Conservation (phyloP, 306 rosid species). For the Sechiopsis laciniata region DNA sequence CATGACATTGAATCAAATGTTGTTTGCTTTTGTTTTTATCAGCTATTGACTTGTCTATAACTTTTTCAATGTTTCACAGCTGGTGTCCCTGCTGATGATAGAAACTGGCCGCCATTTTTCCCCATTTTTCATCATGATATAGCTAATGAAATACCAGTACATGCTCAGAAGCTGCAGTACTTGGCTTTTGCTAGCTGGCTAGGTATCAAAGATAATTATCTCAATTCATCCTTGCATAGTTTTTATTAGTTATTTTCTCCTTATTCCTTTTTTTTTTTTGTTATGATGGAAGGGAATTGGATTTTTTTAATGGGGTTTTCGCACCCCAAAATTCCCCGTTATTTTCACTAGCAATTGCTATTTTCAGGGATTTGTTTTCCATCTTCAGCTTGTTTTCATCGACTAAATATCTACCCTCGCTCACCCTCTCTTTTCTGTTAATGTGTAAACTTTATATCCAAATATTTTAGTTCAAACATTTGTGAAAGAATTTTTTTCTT, state of each 20-base stretch:
- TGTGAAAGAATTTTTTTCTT: neutral
- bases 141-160: conserved; percentile 87
- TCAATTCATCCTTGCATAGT: conserved; percentile 17
- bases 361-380: neutral
- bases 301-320: neutral
- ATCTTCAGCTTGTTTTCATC: neutral
- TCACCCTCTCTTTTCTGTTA: neutral
- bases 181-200: conserved; percentile 98
- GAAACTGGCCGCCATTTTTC: conserved; percentile 94
- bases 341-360: neutral
- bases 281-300: neutral
- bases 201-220: conserved; percentile 43
- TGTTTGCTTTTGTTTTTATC: neutral
- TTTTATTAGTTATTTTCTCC: neutral
- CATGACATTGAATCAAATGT: neutral
- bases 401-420: neutral
- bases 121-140: conserved; percentile 98
- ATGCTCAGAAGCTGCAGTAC: conserved; percentile 91
- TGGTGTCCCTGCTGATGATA: conserved; percentile 67
- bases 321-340: neutral
- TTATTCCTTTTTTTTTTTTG: neutral
- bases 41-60: conserved; percentile 10
- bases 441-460: neutral
- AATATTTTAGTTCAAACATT: neutral
- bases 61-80: conserved; percentile 34